phyloP scores from a whole-genome alignment of 352 stramenopile species.

The Phytophthora ramorum region DNA sequence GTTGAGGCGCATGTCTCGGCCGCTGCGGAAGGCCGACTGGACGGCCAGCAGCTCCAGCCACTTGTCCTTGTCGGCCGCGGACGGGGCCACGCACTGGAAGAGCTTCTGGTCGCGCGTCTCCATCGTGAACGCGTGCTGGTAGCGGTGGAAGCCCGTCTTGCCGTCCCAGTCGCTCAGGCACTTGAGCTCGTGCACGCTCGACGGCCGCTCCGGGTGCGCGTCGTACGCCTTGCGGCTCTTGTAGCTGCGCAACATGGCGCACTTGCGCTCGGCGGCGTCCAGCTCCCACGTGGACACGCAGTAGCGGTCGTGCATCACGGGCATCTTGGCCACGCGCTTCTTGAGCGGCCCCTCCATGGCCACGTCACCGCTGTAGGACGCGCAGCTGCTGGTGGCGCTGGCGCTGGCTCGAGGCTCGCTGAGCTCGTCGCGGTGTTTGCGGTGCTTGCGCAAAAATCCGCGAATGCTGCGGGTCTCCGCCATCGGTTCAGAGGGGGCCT shows the following conservation, averaged over 20 bases:
- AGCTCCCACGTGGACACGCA: slow-evolving; percentile 79
- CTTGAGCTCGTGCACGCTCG: slow-evolving; percentile 69
- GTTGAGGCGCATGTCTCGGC: slow-evolving; percentile 27
- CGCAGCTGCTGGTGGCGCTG: slow-evolving; percentile 30
- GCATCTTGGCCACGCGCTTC: slow-evolving; percentile 73
- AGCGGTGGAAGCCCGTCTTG: slow-evolving; percentile 77
- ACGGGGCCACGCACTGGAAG: slow-evolving; percentile 75
- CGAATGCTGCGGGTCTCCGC: slow-evolving; percentile 21
- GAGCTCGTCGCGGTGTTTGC: slow-evolving; percentile 6
- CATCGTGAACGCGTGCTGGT: slow-evolving; percentile 75
- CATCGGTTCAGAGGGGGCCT: not conserved
- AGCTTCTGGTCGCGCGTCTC: slow-evolving; percentile 79
- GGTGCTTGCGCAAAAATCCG: slow-evolving; percentile 28
- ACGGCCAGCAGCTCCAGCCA: slow-evolving; percentile 73
- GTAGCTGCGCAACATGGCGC: slow-evolving; percentile 78
- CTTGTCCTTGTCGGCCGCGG: slow-evolving; percentile 52
- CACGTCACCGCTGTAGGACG: slow-evolving; percentile 5
- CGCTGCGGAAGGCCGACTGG: slow-evolving; percentile 33
- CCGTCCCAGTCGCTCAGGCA: slow-evolving; percentile 82
- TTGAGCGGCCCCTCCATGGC: slow-evolving; percentile 78
- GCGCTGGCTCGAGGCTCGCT: not conserved
- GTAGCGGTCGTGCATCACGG: slow-evolving; percentile 85
- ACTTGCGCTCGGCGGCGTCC: slow-evolving; percentile 52
- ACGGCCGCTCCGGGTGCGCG: slow-evolving; percentile 53
- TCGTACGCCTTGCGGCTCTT: slow-evolving; percentile 59